Base-by-base conservation (phyloP, 2,329 filamentous ascomycete species). In the Neopestalotiopsis clavispora region DNA sequence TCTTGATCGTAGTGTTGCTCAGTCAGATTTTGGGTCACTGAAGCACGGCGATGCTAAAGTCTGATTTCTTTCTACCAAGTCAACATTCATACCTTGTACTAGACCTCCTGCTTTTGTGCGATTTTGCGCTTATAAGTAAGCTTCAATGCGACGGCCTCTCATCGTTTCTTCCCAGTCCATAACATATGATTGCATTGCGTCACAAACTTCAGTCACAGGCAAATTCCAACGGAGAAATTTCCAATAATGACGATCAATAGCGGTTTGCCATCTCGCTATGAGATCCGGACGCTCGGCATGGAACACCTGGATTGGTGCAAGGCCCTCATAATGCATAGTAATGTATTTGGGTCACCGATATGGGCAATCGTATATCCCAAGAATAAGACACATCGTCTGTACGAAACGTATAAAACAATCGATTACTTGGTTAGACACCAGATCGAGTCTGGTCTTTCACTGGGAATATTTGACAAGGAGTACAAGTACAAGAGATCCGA, bases 301-400 rank as follows among this genome's bases (percentile, higher is more conserved):
- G 68, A 76, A 49, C 73, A 78, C 57, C 38, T 63, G 1, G 69
- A 72, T 12, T 78, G 74, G 75, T 75, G 67, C 13, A 49, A 28
- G 2, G 75, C 76, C 4, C 72, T 78, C n/a, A 49, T 75, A 5
- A 65, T 67, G 5, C 75, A 77, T 67, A 74, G 71, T 65, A 77
- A 74, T 69, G 6, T 72, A 2, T 77, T 75, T 69, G 52, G 69
- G 38, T 74, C 72, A 13, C 73, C 69, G 10, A 42, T 75, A 17
- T 78, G 75, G 73, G 28, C 70, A 2, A 34, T 65, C 0, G 28
- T 76, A 1, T 77, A 74, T 45, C 67, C 73, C 1, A 68, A 70
- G 38, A 65, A 69, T 34, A 28, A 65, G 38, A 68, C 72, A 4
- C 32, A 17, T 2, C 71, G 69, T 9, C 45, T 63, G 49, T 76